These are phyloP conservation scores for Darksidea phi DNA, from an alignment of 495 filamentous ascomycete species.

Conservation along the genomic window DNA sequence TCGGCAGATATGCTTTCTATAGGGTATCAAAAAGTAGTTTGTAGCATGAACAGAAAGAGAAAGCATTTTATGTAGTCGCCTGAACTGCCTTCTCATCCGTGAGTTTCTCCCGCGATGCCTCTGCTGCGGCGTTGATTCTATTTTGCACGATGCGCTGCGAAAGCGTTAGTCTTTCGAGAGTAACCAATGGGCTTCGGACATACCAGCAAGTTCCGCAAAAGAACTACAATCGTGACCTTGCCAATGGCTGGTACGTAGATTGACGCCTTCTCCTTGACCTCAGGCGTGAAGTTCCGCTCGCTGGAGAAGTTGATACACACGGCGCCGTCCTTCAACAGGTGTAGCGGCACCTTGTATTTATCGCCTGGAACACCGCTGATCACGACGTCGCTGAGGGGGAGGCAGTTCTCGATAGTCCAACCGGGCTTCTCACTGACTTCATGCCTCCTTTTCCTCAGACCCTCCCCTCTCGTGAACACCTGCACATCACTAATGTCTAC, in stretches of 20 bases:
- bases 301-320: conserved; percentile 98
- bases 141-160: conserved; percentile 37
- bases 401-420: conserved; percentile 71
- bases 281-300: conserved; percentile 87
- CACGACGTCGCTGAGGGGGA: conserved; percentile 87
- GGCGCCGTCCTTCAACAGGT: conserved; percentile 78
- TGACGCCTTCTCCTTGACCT: conserved; percentile 89
- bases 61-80: conserved; percentile 8
- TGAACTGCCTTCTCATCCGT: conserved; percentile 15
- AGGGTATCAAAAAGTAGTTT: neutral
- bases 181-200: conserved; percentile 38
- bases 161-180: conserved; percentile 10
- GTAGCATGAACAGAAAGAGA: neutral
- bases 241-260: conserved; percentile 96
- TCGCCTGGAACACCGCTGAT: conserved; percentile 89
- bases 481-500: conserved; percentile 93
- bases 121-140: conserved; percentile 15
- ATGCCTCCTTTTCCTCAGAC: conserved; percentile 76
- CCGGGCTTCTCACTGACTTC: conserved; percentile 77
- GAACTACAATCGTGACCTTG: conserved; percentile 92
- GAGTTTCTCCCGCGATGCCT: conserved; percentile 5
- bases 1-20: conserved; percentile 5
- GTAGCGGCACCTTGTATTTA: conserved; percentile 80
- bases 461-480: conserved; percentile 81
- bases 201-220: conserved; percentile 86